Conservation (phyloP, 371 early-diverging fungal species). For the Phascolomyces articulosus region DNA sequence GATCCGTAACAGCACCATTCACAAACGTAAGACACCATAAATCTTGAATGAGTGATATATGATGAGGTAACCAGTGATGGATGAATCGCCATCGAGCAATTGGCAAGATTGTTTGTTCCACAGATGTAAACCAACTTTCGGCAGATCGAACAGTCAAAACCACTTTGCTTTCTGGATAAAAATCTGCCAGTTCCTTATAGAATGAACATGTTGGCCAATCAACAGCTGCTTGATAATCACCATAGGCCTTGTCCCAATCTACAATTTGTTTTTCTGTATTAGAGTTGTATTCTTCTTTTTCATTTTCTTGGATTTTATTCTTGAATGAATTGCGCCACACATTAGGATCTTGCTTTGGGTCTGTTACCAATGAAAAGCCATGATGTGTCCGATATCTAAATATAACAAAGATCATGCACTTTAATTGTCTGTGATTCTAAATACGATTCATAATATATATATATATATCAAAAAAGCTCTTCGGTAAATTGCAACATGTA, state of each 20-base stretch:
- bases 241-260: background rate
- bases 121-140: constrained; percentile 41
- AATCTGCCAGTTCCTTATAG: constrained; percentile 13
- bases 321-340: background rate
- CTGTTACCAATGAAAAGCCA: background rate
- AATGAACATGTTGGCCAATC: constrained; percentile 22
- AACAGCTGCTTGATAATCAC: constrained; percentile 12
- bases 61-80: background rate
- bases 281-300: too few relatives aligned
- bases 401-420: background rate
- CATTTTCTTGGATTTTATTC: background rate
- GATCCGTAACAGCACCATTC: background rate
- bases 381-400: constrained; percentile 1
- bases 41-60: background rate
- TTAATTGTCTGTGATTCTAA: too few relatives aligned
- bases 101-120: constrained; percentile 22
- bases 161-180: constrained; percentile 41
- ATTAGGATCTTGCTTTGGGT: constrained; percentile 1
- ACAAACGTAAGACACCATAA: background rate
- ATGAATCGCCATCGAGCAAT: background rate
- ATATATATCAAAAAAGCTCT: too few relatives aligned
- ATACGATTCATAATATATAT: too few relatives aligned
- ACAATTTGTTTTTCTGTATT: background rate
- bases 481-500: too few relatives aligned
- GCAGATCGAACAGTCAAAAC: constrained; percentile 29